phyloP scores from a whole-genome alignment of 305 asterid species.

The Solanum hybrid region DNA sequence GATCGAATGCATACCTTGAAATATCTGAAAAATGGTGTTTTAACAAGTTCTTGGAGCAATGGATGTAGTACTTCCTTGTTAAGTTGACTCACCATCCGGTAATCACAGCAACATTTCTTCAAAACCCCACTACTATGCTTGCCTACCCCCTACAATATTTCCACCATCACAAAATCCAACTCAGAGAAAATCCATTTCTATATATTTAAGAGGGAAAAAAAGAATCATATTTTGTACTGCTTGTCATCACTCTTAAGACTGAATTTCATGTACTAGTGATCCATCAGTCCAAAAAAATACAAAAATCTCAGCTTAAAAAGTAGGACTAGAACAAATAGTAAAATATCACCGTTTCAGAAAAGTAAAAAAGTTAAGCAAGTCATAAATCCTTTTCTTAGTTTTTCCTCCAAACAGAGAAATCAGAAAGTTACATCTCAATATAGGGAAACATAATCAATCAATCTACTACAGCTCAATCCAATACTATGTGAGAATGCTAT shows the following conservation, averaged over 20 bases:
- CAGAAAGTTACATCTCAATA: background rate
- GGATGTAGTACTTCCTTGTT: constrained; percentile 45
- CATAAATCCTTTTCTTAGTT: background rate
- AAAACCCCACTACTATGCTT: constrained; percentile 36
- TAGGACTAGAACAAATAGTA: background rate
- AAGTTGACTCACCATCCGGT: constrained; percentile 39
- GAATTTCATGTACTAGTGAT: background rate
- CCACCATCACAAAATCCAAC: background rate
- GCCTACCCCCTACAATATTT: constrained; percentile 25
- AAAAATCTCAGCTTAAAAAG: background rate
- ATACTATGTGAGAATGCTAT: background rate
- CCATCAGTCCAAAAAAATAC: background rate
- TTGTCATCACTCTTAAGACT: background rate
- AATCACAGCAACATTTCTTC: constrained; percentile 61
- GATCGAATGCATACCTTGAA: constrained; percentile 37
- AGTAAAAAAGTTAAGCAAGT: background rate
- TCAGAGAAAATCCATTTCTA: background rate
- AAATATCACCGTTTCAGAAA: background rate
- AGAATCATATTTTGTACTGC: background rate
- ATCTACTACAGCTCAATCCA: background rate
- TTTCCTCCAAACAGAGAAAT: background rate
- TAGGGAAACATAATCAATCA: background rate
- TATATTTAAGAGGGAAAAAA: background rate
- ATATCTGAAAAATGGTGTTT: constrained; percentile 55
- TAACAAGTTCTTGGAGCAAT: constrained; percentile 42